Percentiles rank a stretch among this genome's conserved stretches.
These are phyloP conservation scores for Lathyrus sativus DNA, from an alignment of 306 rosid genomes.

Conservation along the genomic window DNA sequence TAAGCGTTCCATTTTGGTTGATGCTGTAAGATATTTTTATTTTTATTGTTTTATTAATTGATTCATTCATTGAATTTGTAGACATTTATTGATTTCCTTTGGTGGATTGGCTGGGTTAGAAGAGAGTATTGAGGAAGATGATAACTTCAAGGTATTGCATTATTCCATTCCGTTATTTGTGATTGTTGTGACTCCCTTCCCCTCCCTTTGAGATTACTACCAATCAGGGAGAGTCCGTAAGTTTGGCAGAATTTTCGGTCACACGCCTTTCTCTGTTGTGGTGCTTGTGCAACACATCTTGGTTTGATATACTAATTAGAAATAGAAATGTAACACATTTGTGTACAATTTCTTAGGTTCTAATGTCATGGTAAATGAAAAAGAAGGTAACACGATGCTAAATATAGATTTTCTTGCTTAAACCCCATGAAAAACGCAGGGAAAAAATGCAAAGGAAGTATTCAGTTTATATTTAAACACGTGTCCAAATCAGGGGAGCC, in stretches of 20 bases:
- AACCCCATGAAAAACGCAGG: constrained; percentile 53
- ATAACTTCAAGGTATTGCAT: constrained; percentile 59
- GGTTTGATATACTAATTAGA: constrained; percentile 25
- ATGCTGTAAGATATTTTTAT: background rate
- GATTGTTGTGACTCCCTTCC: constrained; percentile 21
- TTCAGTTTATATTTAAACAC: constrained; percentile 77
- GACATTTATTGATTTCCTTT: constrained; percentile 91
- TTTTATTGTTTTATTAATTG: constrained; percentile 28
- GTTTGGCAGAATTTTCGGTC: constrained; percentile 2
- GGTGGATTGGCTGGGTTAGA: constrained; percentile 99
- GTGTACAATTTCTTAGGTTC: background rate
- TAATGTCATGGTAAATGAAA: too few species aligned
- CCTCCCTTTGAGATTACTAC: constrained; percentile 28
- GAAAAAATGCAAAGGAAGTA: constrained; percentile 55
- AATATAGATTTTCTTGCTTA: too few species aligned
- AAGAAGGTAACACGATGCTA: too few species aligned
- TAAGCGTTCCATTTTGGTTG: constrained; percentile 7
- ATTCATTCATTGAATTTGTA: constrained; percentile 43
- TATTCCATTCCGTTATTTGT: background rate
- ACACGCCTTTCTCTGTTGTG: constrained; percentile 14
- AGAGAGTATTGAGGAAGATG: constrained; percentile 93
- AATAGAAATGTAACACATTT: background rate
- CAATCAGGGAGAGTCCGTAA: constrained; percentile 16
- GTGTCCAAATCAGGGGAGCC: constrained; percentile 95
- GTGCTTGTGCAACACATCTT: constrained; percentile 1